Base-by-base conservation (phyloP, 805 yeast genomes). In the Candida orba region DNA sequence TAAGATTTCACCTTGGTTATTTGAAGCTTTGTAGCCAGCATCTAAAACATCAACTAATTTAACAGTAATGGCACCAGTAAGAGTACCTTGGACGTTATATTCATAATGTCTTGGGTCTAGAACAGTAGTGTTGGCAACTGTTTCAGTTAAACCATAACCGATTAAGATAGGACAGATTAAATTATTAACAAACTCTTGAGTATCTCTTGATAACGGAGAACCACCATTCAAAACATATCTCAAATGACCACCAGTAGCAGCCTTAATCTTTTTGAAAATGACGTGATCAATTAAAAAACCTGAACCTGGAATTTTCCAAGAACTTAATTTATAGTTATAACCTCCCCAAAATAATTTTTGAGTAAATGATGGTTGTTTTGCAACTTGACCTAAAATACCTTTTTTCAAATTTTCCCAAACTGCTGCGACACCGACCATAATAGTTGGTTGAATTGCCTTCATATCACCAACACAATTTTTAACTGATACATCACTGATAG, bases 371-470 rank as follows among this genome's bases (percentile, higher is more conserved):
- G 95, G 84, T 56, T 73, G 72, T 56, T 78, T 75, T 52, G 72
- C 69, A 52, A 93, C 76, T 68, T 90, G 89, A 43, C 76, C 76
- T 46, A 87, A 48, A 47, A 93, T 84, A 46, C 99, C 99, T 72
- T 93, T 93, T 65, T 90, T 84, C 48, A 93, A 87, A 33, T 84
- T 75, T 71, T 93, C 99, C 95, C 96, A 93, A 42, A 93, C 97
- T 5, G 98, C 96, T 15, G 97, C 97, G 45, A 93, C 99, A 65
- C 96, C 99, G 52, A 89, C 96, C 96, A 93, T 85, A 54, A 90
- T 67, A 6, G 96, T 85, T 46, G 99, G 99, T 63, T 79, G 74
- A 67, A 89, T 85, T 58, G 84, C 85, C 44, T 73, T 76, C 71
- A 93, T 76, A 64, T 93, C 99, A 58, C 96, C 91, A 45, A 76